A percentile compares a stretch with the other conserved stretches of the same genome.
These are phyloP conservation scores for Clavispora santaluciae DNA, from an alignment of 805 yeast genomes.

Conservation along the genomic window DNA sequence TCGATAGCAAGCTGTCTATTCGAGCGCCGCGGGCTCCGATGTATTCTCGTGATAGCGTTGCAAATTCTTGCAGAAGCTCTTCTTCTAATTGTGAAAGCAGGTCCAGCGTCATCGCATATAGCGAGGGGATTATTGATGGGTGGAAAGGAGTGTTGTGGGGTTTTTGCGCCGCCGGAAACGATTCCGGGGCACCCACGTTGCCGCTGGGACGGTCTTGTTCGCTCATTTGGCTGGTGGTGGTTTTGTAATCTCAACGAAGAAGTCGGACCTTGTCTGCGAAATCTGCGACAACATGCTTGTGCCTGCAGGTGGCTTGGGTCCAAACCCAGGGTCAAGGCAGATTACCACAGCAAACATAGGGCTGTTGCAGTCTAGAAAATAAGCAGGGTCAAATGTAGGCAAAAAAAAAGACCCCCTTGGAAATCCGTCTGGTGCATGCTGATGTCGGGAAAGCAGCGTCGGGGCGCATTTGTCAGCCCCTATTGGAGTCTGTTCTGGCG, in stretches of 20 bases:
- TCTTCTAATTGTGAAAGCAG: slow-evolving; percentile 22
- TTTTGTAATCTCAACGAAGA: background rate
- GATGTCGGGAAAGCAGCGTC: too few relatives aligned
- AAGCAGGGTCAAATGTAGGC: too few relatives aligned
- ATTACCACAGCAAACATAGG: too few relatives aligned
- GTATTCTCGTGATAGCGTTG: slow-evolving; percentile 20
- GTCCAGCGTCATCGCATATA: slow-evolving; percentile 19
- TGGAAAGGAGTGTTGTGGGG: slow-evolving; percentile 5
- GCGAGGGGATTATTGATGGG: slow-evolving; percentile 11
- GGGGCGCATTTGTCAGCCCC: too few relatives aligned
- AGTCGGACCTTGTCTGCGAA: background rate
- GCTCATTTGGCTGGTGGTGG: background rate
- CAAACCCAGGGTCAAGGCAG: too few relatives aligned
- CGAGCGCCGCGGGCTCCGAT: slow-evolving; percentile 25
- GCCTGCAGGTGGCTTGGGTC: background rate
- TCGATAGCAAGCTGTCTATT: slow-evolving; percentile 22
- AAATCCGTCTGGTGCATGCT: too few relatives aligned
- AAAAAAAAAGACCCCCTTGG: too few relatives aligned
- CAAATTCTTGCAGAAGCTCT: slow-evolving; percentile 20
- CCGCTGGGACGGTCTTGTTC: background rate
- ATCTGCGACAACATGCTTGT: background rate
- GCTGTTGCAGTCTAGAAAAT: too few relatives aligned
- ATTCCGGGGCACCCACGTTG: too few relatives aligned
- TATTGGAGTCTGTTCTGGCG: too few relatives aligned
- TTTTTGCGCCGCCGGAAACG: background rate